Evolutionary conservation across 306 rosid species (phyloP), one percentile per base, ranked within the genome.

Genomic region (Arachis stenosperma): DNA sequence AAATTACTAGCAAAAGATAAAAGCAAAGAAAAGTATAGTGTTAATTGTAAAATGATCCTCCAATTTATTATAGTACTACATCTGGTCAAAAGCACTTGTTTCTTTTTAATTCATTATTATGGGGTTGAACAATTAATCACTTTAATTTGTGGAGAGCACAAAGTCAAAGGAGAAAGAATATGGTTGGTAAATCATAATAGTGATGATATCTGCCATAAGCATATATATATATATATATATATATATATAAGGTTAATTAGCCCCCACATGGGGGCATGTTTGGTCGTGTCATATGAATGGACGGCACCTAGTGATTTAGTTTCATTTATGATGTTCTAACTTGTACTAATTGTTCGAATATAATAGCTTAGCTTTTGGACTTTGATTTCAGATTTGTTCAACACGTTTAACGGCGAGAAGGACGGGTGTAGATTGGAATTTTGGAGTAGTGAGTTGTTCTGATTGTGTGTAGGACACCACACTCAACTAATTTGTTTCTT

Each of bases 321-420:
- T 58, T 47, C 48, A 40, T 44, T 56, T 55, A 65, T 44, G 29
- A 56, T 71, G 53, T 56, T n/a, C 29, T 56, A 43, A 67, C 56
- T 41, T 61, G n/a, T 66, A 42, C 39, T 22, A 22, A 22, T 22
- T 22, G 27, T 22, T 22, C 27, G 27, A 22, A 22, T 22, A 22
- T 22, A 22, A 22, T 22, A 22, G 27, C 27, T 22, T 22, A 22
- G 27, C 6, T 30, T 22, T 43, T 10, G 29, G 58, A 44, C n/a
- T 9, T 7, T 52, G 5, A 50, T 46, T 69, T 53, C 14, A 36
- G 47, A 57, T 57, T 70, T 70, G 44, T 58, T 53, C 43, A 78
- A 76, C 37, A 33, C 77, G 78, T 74, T 81, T 88, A 81, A 75
- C 80, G 86, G 83, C 85, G 88, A 79, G 55, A 65, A 69, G 22